These are phyloP conservation scores for Pythium rishiriense DNA, from an alignment of 352 stramenopile genomes.

Conservation along the genomic window DNA sequence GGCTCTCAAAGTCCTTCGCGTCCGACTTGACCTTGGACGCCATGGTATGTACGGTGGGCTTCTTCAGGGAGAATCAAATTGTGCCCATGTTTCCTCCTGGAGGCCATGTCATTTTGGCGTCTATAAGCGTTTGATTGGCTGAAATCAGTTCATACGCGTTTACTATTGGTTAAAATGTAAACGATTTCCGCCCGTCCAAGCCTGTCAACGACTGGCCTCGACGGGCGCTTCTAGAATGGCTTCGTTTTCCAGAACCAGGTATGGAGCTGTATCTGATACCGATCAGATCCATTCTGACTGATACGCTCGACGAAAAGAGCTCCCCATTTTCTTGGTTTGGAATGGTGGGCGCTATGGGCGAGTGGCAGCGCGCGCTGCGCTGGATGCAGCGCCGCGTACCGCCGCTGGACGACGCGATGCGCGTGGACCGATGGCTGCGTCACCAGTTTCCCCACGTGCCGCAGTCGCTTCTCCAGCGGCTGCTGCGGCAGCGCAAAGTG, in stretches of 20 bases:
- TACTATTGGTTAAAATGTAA: too few species aligned
- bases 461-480: conserved; percentile 62
- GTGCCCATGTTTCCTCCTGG: background rate
- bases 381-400: conserved; percentile 55
- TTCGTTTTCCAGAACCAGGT: background rate
- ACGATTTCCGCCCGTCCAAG: too few species aligned
- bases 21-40: conserved; percentile 57
- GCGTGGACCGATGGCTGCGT: conserved; percentile 66
- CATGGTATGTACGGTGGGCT: too few species aligned
- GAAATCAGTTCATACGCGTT: too few species aligned
- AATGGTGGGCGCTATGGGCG: conserved; percentile 6
- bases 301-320: background rate
- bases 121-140: conserved; percentile 15
- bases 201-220: conserved; percentile 17
- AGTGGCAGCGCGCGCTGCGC: conserved; percentile 43
- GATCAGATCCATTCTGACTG: background rate
- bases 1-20: conserved; percentile 69
- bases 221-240: conserved; percentile 18
- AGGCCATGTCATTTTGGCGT: conserved; percentile 7
- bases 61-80: background rate
- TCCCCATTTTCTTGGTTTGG: too few species aligned
- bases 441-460: conserved; percentile 50
- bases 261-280: background rate
- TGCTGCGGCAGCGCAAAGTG: conserved; percentile 73
- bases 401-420: conserved; percentile 54